A percentile compares a stretch with the other conserved stretches of the same genome.
These are phyloP conservation scores for Quercus berberidifolia DNA, from an alignment of 306 rosid species.

Conservation along the genomic window DNA sequence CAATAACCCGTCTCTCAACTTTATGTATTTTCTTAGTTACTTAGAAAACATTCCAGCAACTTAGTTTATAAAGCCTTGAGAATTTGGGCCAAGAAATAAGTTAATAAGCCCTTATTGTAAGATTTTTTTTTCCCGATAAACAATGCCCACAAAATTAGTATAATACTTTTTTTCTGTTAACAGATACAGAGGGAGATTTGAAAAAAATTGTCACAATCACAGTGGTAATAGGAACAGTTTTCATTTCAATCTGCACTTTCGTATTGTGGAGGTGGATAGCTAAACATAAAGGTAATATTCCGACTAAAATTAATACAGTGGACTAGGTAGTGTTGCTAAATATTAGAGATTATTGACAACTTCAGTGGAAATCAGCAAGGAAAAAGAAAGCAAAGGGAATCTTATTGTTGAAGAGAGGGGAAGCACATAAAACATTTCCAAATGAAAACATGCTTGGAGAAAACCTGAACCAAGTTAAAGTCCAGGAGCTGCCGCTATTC, in stretches of 20 bases:
- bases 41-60: too few species aligned
- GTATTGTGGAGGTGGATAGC: slow-evolving; percentile 15
- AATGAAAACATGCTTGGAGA: neutral
- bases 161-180: neutral
- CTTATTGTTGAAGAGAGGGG: neutral
- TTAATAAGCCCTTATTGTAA: too few species aligned
- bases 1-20: too few species aligned
- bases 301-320: neutral
- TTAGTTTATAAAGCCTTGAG: too few species aligned
- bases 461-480: slow-evolving; percentile 3
- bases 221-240: slow-evolving; percentile 3
- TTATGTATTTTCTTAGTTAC: too few species aligned
- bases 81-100: too few species aligned
- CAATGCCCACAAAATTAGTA: too few species aligned
- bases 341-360: neutral
- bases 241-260: slow-evolving; percentile 1
- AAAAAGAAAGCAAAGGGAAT: neutral
- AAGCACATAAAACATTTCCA: neutral
- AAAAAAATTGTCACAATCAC: neutral
- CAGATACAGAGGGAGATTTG: neutral
- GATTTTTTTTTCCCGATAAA: too few species aligned
- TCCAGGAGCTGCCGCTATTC: slow-evolving; percentile 22
- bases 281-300: slow-evolving; percentile 4
- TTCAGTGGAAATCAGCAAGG: neutral
- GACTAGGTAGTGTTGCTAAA: neutral